A percentile compares a stretch with the other conserved stretches of the same genome.
Conservation (phyloP, 768 basidiomycete species). For the Suillus subluteus region DNA sequence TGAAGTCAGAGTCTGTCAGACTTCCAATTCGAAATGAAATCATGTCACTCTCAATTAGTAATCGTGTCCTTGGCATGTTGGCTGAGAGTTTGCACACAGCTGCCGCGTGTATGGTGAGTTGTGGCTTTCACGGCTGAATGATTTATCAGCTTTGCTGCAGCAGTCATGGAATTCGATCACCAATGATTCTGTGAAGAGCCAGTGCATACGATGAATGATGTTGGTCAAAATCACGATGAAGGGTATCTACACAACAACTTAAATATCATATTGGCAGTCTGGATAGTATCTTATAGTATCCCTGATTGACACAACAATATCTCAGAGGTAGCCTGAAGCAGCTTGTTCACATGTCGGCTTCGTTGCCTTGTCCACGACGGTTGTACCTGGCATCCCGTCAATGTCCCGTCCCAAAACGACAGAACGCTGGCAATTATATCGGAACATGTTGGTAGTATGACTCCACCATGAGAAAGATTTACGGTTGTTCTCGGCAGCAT, state of each 20-base stretch:
- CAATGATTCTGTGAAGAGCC: neutral
- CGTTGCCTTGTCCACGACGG: neutral
- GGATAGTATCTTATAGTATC: neutral
- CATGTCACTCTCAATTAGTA: neutral
- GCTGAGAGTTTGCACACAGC: neutral
- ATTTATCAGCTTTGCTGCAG: neutral
- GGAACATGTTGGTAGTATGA: neutral
- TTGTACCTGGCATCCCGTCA: neutral
- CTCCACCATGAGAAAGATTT: neutral
- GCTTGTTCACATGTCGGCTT: neutral
- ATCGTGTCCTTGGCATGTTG: neutral
- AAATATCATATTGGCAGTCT: neutral
- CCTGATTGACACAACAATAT: neutral
- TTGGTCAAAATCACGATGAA: neutral
- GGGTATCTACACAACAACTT: neutral
- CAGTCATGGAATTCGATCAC: no score
- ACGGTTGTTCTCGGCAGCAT: neutral
- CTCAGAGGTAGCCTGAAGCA: neutral
- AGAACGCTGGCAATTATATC: neutral
- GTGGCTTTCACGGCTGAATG: neutral
- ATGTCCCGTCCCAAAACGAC: neutral
- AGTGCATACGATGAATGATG: neutral
- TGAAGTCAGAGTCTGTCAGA: constrained; percentile 1
- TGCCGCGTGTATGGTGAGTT: neutral
- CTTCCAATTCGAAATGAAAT: constrained; percentile 6